Percentiles rank a stretch among this genome's conserved stretches.
Conservation (phyloP, 306 rosid genomes). For the Pachyrhizus erosus region DNA sequence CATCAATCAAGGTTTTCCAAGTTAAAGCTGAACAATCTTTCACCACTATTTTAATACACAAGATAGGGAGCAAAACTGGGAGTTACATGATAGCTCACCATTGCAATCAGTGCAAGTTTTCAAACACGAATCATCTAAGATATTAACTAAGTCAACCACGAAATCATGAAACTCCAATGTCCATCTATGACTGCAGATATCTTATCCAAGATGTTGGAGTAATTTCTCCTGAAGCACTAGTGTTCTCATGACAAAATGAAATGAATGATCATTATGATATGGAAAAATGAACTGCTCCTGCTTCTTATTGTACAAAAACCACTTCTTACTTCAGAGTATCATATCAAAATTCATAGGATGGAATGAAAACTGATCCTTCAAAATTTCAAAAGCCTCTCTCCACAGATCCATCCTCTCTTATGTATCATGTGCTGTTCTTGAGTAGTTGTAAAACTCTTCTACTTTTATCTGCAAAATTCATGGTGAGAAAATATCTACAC, state of each 20-base stretch:
- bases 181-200: not conserved
- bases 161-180: not conserved
- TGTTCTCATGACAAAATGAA: not conserved
- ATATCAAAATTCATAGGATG: conserved; percentile 37
- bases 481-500: not conserved
- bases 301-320: not conserved
- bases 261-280: not conserved
- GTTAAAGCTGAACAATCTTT: not conserved
- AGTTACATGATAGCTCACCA: not conserved
- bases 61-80: not conserved
- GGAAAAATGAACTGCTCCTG: not conserved
- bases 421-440: not conserved
- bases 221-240: not conserved
- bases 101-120: not conserved
- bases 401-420: not conserved
- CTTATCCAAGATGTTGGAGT: not conserved
- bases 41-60: not conserved
- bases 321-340: not conserved
- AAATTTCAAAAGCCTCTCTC: conserved; percentile 52
- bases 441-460: not conserved
- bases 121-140: not conserved
- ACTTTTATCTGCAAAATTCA: conserved; percentile 11
- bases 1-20: conserved; percentile 2
- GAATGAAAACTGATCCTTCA: conserved; percentile 65
- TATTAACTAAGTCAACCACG: not conserved